Base-by-base conservation (phyloP, 2,329 filamentous ascomycete genomes). In the Pyricularia grisea region DNA sequence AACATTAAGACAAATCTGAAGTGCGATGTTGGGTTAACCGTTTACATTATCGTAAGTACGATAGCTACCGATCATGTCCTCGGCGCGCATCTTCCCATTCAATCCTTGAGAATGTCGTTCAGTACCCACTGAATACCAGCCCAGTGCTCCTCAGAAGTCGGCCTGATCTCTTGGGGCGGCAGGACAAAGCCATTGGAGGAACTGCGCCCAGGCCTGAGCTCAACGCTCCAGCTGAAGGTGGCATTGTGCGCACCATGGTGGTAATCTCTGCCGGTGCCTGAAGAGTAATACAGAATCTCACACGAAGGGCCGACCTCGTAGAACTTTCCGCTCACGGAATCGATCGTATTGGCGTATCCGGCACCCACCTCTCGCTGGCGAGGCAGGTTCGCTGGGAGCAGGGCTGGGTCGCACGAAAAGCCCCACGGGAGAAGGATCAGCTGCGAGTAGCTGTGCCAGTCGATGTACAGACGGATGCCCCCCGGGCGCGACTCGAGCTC, bases 401-500 rank as follows among this genome's bases (percentile, higher is more conserved):
- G 70, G 11, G 72, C 73, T 28, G 72, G 66, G 55, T 71, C 69
- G 76, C 84, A 87, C 10, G 80, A 83, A 77, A 86, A 88, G 20
- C 86, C 85, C 74, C 85, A 88, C 9, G 82, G 84, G 23, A 83
- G 81, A 66, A 87, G 78, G 68, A 87, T 81, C 67, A 82, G 79
- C 72, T 88, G 85, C 17, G 80, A 80, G 77, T 88, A 88, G 27
- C 83, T 82, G 75, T 88, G 87, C 76, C 85, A 84, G 76, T 89
- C 87, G 74, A 88, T 83, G 77, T 84, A 89, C 14, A 86, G 77
- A 68, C 84, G 81, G 68, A 87, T 79, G 2, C 83, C 83, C 25
- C 23, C 17, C 30, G 67, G 67, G 66, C 81, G 79, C 2, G 75
- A 74, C 3, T 79, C 78, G 28, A 88, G 74, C 58, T 76, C 73